Evolutionary conservation across 371 early-diverging fungal species (phyloP).

Genomic region (Rhizopus microsporus): DNA sequence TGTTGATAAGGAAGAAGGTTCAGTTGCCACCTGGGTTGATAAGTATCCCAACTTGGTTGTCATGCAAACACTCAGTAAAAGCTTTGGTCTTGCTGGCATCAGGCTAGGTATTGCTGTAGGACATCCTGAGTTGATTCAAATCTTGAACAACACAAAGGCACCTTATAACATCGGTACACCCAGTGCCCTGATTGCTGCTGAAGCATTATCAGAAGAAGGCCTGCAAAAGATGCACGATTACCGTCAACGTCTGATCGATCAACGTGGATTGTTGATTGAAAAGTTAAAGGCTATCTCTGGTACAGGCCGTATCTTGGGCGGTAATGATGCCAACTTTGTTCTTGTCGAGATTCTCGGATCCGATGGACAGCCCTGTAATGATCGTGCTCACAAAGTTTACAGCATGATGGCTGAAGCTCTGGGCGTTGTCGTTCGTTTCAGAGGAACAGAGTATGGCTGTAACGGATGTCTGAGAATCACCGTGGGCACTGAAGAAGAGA

Average conservation of each 20-base stretch:
- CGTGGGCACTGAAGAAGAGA: constrained; percentile 89
- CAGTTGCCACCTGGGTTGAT: constrained; percentile 76
- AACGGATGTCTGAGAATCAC: constrained; percentile 92
- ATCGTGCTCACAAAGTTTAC: constrained; percentile 75
- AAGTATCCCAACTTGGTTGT: constrained; percentile 93
- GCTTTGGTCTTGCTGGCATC: constrained; percentile 96
- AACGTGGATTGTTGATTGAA: constrained; percentile 67
- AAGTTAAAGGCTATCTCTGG: constrained; percentile 56
- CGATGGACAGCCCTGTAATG: constrained; percentile 64
- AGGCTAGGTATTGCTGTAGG: constrained; percentile 87
- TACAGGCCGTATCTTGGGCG: constrained; percentile 76
- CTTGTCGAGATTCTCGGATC: constrained; percentile 75
- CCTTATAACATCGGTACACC: constrained; percentile 96
- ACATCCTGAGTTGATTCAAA: constrained; percentile 73
- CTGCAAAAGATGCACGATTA: constrained; percentile 68
- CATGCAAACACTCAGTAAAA: constrained; percentile 95
- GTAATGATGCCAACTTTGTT: constrained; percentile 94
- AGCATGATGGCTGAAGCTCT: constrained; percentile 77
- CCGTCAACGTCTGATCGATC: constrained; percentile 54
- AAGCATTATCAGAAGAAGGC: constrained; percentile 77
- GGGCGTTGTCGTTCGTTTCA: constrained; percentile 90
- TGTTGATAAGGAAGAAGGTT: constrained; percentile 62
- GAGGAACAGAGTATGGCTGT: constrained; percentile 92
- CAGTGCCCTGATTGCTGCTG: constrained; percentile 75
- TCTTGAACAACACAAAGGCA: constrained; percentile 96